Conservation (phyloP, 768 basidiomycete genomes). For the Pisolithus albus region DNA sequence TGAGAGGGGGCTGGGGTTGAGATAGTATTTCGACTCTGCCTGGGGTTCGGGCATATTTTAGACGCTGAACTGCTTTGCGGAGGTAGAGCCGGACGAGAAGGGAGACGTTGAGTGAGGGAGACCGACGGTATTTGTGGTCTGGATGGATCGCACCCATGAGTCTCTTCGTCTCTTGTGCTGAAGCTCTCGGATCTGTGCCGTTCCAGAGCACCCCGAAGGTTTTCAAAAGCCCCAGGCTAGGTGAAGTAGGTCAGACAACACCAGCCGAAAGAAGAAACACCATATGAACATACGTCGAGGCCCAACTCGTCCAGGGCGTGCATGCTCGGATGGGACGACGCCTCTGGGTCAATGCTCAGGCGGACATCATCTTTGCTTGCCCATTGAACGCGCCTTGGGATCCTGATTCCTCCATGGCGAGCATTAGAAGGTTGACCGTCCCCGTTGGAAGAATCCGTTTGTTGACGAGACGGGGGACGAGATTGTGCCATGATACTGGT, state of each 20-base stretch:
- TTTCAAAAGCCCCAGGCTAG: constrained; percentile 45
- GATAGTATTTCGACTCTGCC: neutral
- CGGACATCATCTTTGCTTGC: constrained; percentile 24
- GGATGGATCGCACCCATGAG: constrained; percentile 4
- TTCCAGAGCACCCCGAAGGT: constrained; percentile 45
- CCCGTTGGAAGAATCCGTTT: constrained; percentile 10
- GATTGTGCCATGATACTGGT: constrained; percentile 15
- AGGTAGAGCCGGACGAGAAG: neutral
- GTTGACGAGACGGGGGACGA: neutral
- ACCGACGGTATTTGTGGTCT: constrained; percentile 4
- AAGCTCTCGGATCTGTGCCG: constrained; percentile 33
- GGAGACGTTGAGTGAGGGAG: constrained; percentile 7
- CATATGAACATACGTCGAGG: constrained; percentile 37
- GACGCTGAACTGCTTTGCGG: neutral
- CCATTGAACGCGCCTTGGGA: constrained; percentile 52
- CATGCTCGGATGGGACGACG: constrained; percentile 11
- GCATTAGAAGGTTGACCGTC: constrained; percentile 8
- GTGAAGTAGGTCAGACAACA: neutral
- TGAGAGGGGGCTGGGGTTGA: neutral
- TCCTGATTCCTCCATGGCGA: constrained; percentile 30
- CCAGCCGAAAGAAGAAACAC: neutral
- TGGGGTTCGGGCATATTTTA: neutral
- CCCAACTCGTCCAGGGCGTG: constrained; percentile 50
- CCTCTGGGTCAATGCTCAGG: neutral
- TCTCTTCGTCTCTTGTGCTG: neutral